Percentiles rank a stretch among this genome's conserved stretches.
These are phyloP conservation scores for Holtermannia corniformis DNA, from an alignment of 768 basidiomycete species.

Conservation along the genomic window DNA sequence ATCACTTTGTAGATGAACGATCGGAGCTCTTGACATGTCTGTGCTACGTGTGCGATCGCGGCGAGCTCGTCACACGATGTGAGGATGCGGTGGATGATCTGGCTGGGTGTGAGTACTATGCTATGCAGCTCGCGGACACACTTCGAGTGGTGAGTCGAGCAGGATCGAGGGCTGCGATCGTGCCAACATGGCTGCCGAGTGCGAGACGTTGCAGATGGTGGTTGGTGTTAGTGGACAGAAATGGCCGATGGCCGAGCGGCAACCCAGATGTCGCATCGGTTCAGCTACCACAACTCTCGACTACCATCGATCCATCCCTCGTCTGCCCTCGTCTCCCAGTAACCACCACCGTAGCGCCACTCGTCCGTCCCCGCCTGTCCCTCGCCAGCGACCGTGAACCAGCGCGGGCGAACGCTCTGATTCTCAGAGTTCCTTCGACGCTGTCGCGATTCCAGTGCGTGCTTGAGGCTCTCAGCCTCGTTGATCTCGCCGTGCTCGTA, in stretches of 20 bases:
- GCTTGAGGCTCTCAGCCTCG: slow-evolving; percentile 62
- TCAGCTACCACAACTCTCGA: neutral
- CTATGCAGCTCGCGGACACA: too few relatives aligned
- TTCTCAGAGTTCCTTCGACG: slow-evolving; percentile 59
- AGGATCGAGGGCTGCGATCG: too few relatives aligned
- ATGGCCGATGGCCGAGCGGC: too few relatives aligned
- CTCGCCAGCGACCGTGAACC: slow-evolving; percentile 4
- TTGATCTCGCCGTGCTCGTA: slow-evolving; percentile 68
- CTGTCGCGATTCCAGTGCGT: slow-evolving; percentile 63
- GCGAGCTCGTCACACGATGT: slow-evolving; percentile 9
- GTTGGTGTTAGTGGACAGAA: too few relatives aligned
- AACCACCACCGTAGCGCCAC: slow-evolving; percentile 1
- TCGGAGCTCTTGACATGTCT: slow-evolving; percentile 25
- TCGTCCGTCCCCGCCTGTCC: slow-evolving; percentile 1
- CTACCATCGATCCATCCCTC: neutral
- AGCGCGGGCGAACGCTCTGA: slow-evolving; percentile 42
- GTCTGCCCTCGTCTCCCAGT: slow-evolving; percentile 1
- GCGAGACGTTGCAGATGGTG: too few relatives aligned
- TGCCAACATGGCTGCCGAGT: too few relatives aligned
- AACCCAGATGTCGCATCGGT: neutral
- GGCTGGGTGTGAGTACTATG: neutral
- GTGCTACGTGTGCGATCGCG: slow-evolving; percentile 16
- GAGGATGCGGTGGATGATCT: slow-evolving; percentile 34
- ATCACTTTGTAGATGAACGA: slow-evolving; percentile 32
- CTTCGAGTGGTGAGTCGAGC: too few relatives aligned